Base-by-base conservation (phyloP, 2,329 filamentous ascomycete genomes). In the Monosporascus sp. region DNA sequence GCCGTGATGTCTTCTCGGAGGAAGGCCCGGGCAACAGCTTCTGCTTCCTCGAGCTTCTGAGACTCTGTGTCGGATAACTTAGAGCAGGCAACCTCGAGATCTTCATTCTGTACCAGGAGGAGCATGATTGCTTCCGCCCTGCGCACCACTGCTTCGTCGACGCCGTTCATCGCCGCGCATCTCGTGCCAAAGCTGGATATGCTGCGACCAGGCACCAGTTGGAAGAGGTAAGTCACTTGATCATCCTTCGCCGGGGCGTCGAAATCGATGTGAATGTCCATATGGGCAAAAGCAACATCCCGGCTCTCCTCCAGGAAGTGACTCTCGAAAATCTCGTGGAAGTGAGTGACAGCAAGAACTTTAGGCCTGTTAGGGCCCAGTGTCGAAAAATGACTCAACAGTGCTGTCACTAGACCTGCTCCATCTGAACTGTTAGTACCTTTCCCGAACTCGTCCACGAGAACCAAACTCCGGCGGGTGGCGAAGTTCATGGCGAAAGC, bases 361-460 rank as follows among this genome's bases (percentile, higher is more conserved):
- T 81, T 83, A 5, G 85, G 84, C 7, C 74, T 69, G 24, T 76
- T 61, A 2, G 55, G 41, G 0, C 71, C 75, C 17, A 79, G 69
- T 3, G 66, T 69, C 11, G 80, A 68, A 48, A 87, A 82, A 61
- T 86, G 76, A 43, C 78, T 71, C 17, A 88, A 70, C 7, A 86
- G 70, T 2, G 82, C 82, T 24, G 79, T 73, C 44, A 85, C 70
- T 16, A 87, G 68, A 0, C 82, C 84, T 1, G 79, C 78, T 7
- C 83, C 84, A 61, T 85, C 81, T 52, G 78, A 72, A 8, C 73
- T 66, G 49, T 78, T 79, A 0, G 84, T 87, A 3, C 84, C 84
- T 64, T 86, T 87, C 1, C 84, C 84, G 63, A 99, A 97, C 65
- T 99, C 94, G 63, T 99, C 94, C 45, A 97, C 84, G n/a, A 99